These are phyloP conservation scores for Datisca glomerata DNA, from an alignment of 306 rosid genomes.

Conservation along the genomic window DNA sequence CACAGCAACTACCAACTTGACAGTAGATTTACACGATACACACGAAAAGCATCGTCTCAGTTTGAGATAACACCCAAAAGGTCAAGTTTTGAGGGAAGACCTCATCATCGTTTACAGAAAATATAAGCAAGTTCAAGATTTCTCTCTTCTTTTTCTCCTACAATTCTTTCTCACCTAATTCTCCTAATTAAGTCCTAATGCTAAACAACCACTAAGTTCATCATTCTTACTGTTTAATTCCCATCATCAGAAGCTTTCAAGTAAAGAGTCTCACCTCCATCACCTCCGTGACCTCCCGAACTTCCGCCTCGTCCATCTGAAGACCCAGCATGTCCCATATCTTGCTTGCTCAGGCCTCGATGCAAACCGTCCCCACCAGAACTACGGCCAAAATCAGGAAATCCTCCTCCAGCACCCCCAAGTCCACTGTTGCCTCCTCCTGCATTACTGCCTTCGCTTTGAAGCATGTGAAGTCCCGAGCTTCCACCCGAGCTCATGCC, in stretches of 20 bases:
- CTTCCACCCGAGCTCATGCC: conserved; percentile 54
- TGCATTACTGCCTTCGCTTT: conserved; percentile 36
- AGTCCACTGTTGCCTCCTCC: conserved; percentile 44
- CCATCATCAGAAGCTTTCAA: conserved; percentile 59
- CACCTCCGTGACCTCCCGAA: conserved; percentile 50
- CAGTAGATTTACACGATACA: too few relatives aligned
- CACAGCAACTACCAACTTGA: too few relatives aligned
- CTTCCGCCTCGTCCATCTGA: conserved; percentile 61
- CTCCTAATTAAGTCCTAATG: conserved; percentile 16
- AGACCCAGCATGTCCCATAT: conserved; percentile 44
- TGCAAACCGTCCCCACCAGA: conserved; percentile 54
- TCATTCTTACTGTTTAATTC: conserved; percentile 26
- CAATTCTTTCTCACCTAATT: conserved; percentile 8
- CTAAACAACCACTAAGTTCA: conserved; percentile 12
- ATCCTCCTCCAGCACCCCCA: conserved; percentile 54
- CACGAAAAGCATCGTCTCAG: too few relatives aligned
- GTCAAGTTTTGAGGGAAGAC: too few relatives aligned
- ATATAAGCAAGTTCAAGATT: too few relatives aligned
- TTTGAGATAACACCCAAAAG: too few relatives aligned
- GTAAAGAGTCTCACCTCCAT: conserved; percentile 75
- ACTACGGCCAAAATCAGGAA: conserved; percentile 57
- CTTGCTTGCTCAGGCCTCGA: conserved; percentile 65
- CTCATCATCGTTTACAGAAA: too few relatives aligned
- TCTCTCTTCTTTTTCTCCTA: not conserved
- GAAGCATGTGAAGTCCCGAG: conserved; percentile 70